Base-by-base conservation (phyloP, 1,284 basidiomycete species). In the Chalciporus sp. region DNA sequence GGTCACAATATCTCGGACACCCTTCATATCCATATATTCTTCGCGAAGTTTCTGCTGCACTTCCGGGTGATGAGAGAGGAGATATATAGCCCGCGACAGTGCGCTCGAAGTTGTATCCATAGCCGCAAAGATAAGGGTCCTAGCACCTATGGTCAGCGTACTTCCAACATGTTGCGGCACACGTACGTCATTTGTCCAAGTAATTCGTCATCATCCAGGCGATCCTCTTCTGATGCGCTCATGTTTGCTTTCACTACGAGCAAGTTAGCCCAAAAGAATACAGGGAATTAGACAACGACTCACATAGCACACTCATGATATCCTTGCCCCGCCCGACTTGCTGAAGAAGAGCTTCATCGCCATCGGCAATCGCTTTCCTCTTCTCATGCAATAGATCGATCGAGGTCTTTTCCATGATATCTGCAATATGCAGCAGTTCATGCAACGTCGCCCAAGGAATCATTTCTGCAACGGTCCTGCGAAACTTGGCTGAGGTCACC, bases 381-480 rank as follows among this genome's bases (percentile, higher is more conserved):
- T 75, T 76, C 44, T 66, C 55, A 42, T 66, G 55, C 31, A 80
- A 57, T 39, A 80, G 76, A 5, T 66, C 62, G 23, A 59, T 59
- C 1, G 77, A 76, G 5, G 71, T 76, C 42, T 70, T 51, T 51
- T 79, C 69, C 76, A 80, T 79, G 2, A 76, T 65, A 58, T 79
- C 76, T 5, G 74, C 71, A 56, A 78, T 78, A 7, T 68, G 57
- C 58, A 74, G 74, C 17, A 80, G 67, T 50, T 69, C 73, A 52
- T 75, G 76, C 17, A 80, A 65, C 1, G 71, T 63, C 28, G 61
- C 45, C 48, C 71, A 63, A 0, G 77, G 78, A 1, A 63, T 70
- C 61, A 67, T 71, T 44, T 76, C 73, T 4, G 79, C 73, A 14
- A 78, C 40, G 54, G 65, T 70, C 50, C 74, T 64, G 17, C 78